Evolutionary conservation across 2,329 filamentous ascomycete genomes (phyloP).

Genomic region (Exophiala phaeomuriformis): DNA sequence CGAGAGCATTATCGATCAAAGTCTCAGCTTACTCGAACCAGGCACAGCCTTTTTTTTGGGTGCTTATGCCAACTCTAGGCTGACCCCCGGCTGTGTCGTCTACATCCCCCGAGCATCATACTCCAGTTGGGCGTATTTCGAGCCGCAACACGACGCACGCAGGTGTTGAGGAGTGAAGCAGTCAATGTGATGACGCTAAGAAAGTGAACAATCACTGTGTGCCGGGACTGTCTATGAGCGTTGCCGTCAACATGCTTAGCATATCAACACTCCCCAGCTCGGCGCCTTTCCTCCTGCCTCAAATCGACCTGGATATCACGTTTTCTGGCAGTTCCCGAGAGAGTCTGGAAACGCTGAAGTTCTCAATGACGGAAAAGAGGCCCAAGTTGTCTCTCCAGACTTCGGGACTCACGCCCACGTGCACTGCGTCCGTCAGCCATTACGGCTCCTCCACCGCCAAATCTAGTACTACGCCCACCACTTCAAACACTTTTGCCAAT

Average conservation of each 20-base stretch:
- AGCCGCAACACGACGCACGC: neutral
- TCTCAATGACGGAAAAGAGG: constrained; percentile 31
- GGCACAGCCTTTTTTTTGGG: neutral
- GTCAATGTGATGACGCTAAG: neutral
- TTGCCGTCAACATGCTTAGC: constrained; percentile 12
- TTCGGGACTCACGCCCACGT: constrained; percentile 42
- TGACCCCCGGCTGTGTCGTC: too few species aligned
- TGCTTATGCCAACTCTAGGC: neutral
- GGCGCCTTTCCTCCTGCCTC: constrained; percentile 14
- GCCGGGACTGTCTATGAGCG: neutral
- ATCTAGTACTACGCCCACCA: constrained; percentile 49
- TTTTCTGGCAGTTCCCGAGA: constrained; percentile 6
- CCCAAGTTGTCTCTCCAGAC: constrained; percentile 59
- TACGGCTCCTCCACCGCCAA: constrained; percentile 10
- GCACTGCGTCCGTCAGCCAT: constrained; percentile 48
- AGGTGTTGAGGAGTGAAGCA: neutral
- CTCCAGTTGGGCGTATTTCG: neutral
- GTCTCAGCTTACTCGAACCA: neutral
- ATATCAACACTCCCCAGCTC: constrained; percentile 12
- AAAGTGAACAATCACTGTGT: neutral
- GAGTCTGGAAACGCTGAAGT: neutral
- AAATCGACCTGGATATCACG: neutral
- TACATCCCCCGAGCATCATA: neutral
- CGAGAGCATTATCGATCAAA: neutral
- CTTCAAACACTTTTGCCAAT: constrained; percentile 56